Conservation (phyloP, 2,329 filamentous ascomycete species). For the Beauveria sp. region DNA sequence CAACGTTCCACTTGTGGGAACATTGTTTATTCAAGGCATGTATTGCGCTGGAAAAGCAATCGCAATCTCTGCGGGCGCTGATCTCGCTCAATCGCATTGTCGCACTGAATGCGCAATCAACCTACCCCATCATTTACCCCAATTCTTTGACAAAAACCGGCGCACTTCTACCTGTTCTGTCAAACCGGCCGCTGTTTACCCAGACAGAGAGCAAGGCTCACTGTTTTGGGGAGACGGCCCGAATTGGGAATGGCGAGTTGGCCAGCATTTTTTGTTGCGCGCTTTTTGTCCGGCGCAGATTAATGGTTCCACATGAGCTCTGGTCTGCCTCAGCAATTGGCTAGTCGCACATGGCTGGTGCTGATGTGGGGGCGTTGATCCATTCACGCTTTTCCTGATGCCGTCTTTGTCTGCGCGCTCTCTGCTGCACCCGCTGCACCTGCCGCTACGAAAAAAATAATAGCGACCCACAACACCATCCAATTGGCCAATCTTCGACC, state of each 20-base stretch:
- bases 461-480: not conserved
- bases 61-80: not conserved
- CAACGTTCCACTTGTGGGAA: constrained; percentile 2
- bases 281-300: constrained; percentile 24
- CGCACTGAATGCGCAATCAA: constrained; percentile 4
- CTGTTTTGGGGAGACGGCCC: constrained; percentile 12
- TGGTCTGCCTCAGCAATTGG: constrained; percentile 20
- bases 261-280: constrained; percentile 17
- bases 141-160: not conserved
- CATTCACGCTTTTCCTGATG: constrained; percentile 17
- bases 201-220: constrained; percentile 9
- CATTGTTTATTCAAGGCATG: not conserved
- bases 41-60: not conserved
- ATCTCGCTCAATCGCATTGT: not conserved
- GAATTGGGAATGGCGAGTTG: constrained; percentile 9
- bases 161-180: not conserved
- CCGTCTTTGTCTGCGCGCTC: not conserved
- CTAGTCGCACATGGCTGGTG: constrained; percentile 17
- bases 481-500: constrained; percentile 8
- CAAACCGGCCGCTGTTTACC: not conserved
- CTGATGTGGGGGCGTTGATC: constrained; percentile 20
- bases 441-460: not conserved
- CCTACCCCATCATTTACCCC: not conserved
- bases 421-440: not conserved
- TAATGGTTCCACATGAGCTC: constrained; percentile 27